A percentile compares a stretch with the other conserved stretches of the same genome.
Conservation (phyloP, 805 yeast species). For the Candida coquimbonensis region DNA sequence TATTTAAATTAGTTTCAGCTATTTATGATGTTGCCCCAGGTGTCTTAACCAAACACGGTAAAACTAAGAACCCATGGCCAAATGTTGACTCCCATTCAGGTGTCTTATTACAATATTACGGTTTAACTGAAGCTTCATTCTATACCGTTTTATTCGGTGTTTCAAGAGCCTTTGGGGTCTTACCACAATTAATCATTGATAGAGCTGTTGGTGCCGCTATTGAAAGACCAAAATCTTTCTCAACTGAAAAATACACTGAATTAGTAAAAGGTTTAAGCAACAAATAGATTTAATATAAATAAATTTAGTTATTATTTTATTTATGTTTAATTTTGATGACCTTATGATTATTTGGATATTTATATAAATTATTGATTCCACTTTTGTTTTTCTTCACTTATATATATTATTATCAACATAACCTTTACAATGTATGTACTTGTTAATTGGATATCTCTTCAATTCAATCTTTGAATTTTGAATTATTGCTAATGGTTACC, state of each 20-base stretch:
- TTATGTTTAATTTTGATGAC: conserved; percentile 8
- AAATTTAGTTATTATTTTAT: background rate
- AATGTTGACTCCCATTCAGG: conserved; percentile 87
- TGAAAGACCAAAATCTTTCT: conserved; percentile 90
- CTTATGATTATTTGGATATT: conserved; percentile 6
- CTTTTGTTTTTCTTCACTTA: background rate
- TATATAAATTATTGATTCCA: conserved; percentile 2
- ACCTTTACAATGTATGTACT: no score
- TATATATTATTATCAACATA: no score
- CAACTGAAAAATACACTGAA: conserved; percentile 87
- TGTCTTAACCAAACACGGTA: conserved; percentile 76
- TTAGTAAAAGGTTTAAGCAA: conserved; percentile 46
- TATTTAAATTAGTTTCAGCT: conserved; percentile 71
- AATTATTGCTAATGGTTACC: no score
- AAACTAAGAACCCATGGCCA: conserved; percentile 92
- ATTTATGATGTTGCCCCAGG: conserved; percentile 79
- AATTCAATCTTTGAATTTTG: no score
- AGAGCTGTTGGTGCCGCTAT: conserved; percentile 77
- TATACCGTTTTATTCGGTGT: conserved; percentile 86
- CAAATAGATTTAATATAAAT: conserved; percentile 9
- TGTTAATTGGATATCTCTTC: no score
- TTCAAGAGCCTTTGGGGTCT: conserved; percentile 78
- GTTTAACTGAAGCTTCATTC: conserved; percentile 73
- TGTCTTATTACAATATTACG: conserved; percentile 78
- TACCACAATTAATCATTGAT: conserved; percentile 80